phyloP scores from a whole-genome alignment of 768 basidiomycete species.

The Rhodotorula diobovata region DNA sequence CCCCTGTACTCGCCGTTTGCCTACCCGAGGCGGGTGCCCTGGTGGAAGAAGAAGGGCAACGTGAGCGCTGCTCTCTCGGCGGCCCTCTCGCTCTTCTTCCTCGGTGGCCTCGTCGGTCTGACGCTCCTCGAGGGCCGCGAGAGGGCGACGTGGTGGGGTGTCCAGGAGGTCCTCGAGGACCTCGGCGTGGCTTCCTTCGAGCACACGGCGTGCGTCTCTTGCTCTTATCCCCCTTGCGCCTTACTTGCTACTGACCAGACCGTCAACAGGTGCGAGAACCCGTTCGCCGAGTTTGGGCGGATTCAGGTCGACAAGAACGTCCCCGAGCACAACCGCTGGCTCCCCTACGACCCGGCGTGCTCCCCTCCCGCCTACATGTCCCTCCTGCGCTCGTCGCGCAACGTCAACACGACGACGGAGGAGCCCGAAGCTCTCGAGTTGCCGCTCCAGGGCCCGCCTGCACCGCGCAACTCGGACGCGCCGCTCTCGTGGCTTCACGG shows the following conservation, averaged over 20 bases:
- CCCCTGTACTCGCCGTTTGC: slow-evolving; percentile 9
- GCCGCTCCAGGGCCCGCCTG: background rate
- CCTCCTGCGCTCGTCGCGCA: slow-evolving; percentile 11
- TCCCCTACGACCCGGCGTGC: slow-evolving; percentile 25
- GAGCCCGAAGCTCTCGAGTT: background rate
- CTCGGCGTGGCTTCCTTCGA: background rate
- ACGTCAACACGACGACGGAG: background rate
- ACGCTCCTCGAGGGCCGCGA: background rate
- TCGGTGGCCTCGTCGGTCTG: background rate
- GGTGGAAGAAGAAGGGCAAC: background rate
- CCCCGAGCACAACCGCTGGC: slow-evolving; percentile 23
- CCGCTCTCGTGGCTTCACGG: slow-evolving; percentile 31
- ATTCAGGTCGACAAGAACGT: background rate
- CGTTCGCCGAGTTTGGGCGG: slow-evolving; percentile 29
- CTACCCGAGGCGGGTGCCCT: background rate
- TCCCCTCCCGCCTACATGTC: slow-evolving; percentile 24
- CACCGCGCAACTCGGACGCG: background rate
- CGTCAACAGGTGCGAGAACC: slow-evolving; percentile 28
- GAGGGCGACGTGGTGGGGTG: slow-evolving; percentile 3
- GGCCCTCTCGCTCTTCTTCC: slow-evolving; percentile 2
- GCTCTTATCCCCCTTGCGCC: too few relatives aligned
- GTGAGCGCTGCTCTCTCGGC: background rate
- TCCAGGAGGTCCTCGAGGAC: slow-evolving; percentile 6
- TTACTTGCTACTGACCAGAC: background rate
- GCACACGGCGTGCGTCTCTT: background rate